phyloP scores from a whole-genome alignment of 352 stramenopile species.

The Pelagophyceae sp. region DNA sequence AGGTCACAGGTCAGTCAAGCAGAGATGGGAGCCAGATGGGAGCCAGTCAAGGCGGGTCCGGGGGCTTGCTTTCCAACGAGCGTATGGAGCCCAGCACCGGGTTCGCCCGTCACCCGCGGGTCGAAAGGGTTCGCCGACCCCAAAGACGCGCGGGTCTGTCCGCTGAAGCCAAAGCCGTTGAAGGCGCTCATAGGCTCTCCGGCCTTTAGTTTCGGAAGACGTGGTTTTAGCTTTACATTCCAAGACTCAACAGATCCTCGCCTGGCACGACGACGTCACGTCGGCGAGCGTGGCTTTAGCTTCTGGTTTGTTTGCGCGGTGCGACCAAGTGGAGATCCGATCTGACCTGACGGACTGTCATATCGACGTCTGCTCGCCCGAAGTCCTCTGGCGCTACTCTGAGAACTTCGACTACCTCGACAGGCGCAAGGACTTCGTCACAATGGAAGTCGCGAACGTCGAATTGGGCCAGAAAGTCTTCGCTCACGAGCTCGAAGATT shows the following conservation, averaged over 20 bases:
- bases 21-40: no score
- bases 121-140: no score
- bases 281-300: neutral
- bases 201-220: constrained; percentile 41
- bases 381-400: constrained; percentile 90
- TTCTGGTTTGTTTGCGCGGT: neutral
- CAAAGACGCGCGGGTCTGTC: no score
- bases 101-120: no score
- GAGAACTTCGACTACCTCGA: constrained; percentile 98
- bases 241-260: constrained; percentile 42
- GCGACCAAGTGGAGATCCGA: constrained; percentile 46
- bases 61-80: no score
- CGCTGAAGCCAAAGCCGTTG: no score
- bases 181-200: constrained; percentile 23
- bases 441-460: constrained; percentile 92
- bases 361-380: constrained; percentile 93
- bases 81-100: no score
- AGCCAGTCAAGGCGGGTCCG: no score
- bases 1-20: no score
- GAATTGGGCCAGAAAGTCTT: constrained; percentile 89
- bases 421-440: constrained; percentile 83
- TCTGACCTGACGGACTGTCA: constrained; percentile 90
- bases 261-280: constrained; percentile 47
- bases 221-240: constrained; percentile 51
- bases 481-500: constrained; percentile 64